phyloP scores from a whole-genome alignment of 345 rosid species.

The Kernera saxatilis region DNA sequence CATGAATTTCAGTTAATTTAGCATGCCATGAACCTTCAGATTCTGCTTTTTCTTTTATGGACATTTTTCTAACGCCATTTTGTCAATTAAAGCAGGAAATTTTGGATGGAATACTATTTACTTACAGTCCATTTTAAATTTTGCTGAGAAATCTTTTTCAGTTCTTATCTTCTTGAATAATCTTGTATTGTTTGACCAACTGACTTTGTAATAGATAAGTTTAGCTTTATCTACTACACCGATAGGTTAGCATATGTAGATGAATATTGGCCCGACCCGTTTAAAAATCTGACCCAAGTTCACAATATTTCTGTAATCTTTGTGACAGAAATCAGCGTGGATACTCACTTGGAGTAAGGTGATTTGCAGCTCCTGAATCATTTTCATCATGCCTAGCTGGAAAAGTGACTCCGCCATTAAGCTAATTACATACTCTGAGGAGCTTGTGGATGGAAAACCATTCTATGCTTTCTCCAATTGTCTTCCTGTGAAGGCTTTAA shows the following conservation, averaged over 20 bases:
- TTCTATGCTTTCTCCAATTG: constrained; percentile 66
- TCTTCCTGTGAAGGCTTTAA: constrained; percentile 71
- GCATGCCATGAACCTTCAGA: not conserved
- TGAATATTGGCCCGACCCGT: not conserved
- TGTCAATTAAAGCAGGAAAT: not conserved
- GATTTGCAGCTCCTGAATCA: not conserved
- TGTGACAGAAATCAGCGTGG: constrained; percentile 10
- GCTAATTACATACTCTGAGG: constrained; percentile 69
- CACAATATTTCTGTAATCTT: not conserved
- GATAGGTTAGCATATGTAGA: not conserved
- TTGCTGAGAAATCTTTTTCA: not conserved
- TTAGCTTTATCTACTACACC: not conserved
- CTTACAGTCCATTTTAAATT: not conserved
- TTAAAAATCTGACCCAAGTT: not conserved
- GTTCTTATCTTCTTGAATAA: not conserved
- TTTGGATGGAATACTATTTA: not conserved
- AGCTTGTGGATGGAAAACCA: constrained; percentile 75
- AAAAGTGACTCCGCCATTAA: constrained; percentile 29
- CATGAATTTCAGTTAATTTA: not conserved
- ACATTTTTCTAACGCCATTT: not conserved
- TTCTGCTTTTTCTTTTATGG: not conserved
- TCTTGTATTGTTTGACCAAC: not conserved
- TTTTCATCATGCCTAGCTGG: constrained; percentile 28
- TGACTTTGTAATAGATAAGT: not conserved
- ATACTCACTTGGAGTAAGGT: not conserved